Base-by-base conservation (phyloP, 495 filamentous ascomycete species). In the Tuber magnatum region DNA sequence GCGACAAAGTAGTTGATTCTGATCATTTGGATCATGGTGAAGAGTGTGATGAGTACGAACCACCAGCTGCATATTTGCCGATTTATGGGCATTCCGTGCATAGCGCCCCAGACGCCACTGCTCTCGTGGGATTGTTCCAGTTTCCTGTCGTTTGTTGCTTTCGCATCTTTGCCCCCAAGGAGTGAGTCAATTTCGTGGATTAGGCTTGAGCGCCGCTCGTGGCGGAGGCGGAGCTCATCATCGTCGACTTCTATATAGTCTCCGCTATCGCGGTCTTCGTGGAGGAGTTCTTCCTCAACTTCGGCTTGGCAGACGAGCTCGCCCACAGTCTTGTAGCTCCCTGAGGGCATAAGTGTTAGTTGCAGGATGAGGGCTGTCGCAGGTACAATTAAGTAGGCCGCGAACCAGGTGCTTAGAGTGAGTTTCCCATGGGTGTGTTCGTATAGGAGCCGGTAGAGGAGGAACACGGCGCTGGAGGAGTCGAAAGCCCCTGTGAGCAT, bases 1-100 rank as follows among this genome's bases (percentile, higher is more conserved):
- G 95, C 94, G 43, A 99, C 93, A 80, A 99, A 99, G 87, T 93
- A 99, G 85, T 98, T 98, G 83, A 97, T 97, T 28, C 94, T 89
- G 0, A 91, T 92, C 81, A 83, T 83, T 61, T 83, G 81, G 38
- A 83, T 73, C 38, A 82, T 79, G 0, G 95, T 97, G 84, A 97
- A 97, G 3, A 92, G 80, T 10, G 92, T 90, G 76, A 97, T 93
- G 41, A 97, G 86, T 39, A 92, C 84, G 80, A 97, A 99, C 94
- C 94, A 99, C 3, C 91, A 91, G 3, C 90, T 90, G 43, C 82
- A 83, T 81, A 99, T 92, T 84, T 99, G 95, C 71, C 91, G 84
- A 22, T 86, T 77, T 0, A 93, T 92, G 7, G 91, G 88, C 68
- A 85, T 86, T 32, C 90, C 90, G 83, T 99, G 95, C 84, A 97